These are phyloP conservation scores for Colletotrichum sp. DNA, from an alignment of 2,329 filamentous ascomycete species.

Conservation along the genomic window DNA sequence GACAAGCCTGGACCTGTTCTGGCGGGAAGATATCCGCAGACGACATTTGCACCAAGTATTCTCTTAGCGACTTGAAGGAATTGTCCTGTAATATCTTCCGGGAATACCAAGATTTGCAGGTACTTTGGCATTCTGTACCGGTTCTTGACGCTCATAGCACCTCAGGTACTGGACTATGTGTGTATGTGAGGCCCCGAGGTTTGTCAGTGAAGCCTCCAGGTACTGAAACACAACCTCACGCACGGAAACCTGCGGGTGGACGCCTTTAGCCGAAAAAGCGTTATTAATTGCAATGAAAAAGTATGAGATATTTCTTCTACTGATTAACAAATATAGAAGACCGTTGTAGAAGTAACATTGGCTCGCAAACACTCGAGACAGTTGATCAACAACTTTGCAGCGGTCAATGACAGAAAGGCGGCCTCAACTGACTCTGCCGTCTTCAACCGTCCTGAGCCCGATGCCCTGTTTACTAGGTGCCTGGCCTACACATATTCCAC, in stretches of 20 bases:
- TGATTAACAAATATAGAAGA: not conserved
- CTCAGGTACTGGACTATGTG: not conserved
- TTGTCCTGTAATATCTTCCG: not conserved
- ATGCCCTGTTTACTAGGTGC: not conserved
- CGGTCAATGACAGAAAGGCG: not conserved
- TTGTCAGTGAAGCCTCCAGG: not conserved
- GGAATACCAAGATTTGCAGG: not conserved
- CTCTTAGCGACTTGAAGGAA: not conserved
- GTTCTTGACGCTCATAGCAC: not conserved
- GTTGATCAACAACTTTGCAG: not conserved
- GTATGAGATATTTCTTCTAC: not conserved
- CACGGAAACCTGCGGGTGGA: not conserved
- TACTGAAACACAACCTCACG: not conserved
- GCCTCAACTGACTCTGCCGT: not conserved
- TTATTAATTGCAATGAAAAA: not conserved
- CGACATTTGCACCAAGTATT: not conserved
- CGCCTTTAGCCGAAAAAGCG: not conserved
- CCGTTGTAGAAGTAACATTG: not conserved
- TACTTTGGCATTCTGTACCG: not conserved
- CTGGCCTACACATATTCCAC: not conserved
- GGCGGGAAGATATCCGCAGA: not conserved
- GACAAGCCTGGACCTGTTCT: not conserved
- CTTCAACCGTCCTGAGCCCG: not conserved
- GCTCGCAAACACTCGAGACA: not conserved
- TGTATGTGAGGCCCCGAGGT: not conserved